Evolutionary conservation across 2,329 filamentous ascomycete genomes (phyloP), one percentile per base, ranked within the genome.

Genomic region (Exophiala alcalophila): DNA sequence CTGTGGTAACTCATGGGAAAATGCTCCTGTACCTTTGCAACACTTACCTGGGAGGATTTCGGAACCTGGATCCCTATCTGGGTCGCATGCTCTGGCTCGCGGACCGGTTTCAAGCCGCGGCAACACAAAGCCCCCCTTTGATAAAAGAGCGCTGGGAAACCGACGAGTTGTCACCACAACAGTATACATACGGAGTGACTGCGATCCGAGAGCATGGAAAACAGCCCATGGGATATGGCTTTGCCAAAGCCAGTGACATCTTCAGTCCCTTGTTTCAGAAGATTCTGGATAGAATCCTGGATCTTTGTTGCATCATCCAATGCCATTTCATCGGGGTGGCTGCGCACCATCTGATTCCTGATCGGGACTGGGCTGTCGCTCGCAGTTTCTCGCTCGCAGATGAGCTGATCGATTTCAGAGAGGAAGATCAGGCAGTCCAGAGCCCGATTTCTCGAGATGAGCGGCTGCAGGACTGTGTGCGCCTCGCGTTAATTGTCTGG

Each of bases 41-140:
- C 24, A 34, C 23, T 10, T 29, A 47, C 21, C 29, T 47, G n/a
- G 44, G 44, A 7, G 44, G 44, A 12, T 47, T 47, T 20, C 44
- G 26, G 6, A 43, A 39, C 24, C 14, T 47, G 15, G 28, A 47
- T 16, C 44, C 44, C n/a, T 47, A 43, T 14, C 23, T 43, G 27
- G 39, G 32, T 20, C 44, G 44, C 7, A 48, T 48, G 45, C 45
- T 48, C 8, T 48, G 45, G 45, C 6, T 48, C 15, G 45, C 45
- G 4, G 45, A 48, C 23, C 32, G 45, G 12, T 48, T 44, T 30
- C 45, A 48, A 30, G 45, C 45, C 32, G 33, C 45, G n/a, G 45
- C 45, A 5, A 44, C 40, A 16, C 33, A 37, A 15, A 43, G 15
- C 18, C 40, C 39, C 10, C 45, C 45, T 3, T 18, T 48, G 14